These are phyloP conservation scores for Polytrichum formosum DNA, from an alignment of 225 moss, liverwort and hornwort species.

Conservation along the genomic window DNA sequence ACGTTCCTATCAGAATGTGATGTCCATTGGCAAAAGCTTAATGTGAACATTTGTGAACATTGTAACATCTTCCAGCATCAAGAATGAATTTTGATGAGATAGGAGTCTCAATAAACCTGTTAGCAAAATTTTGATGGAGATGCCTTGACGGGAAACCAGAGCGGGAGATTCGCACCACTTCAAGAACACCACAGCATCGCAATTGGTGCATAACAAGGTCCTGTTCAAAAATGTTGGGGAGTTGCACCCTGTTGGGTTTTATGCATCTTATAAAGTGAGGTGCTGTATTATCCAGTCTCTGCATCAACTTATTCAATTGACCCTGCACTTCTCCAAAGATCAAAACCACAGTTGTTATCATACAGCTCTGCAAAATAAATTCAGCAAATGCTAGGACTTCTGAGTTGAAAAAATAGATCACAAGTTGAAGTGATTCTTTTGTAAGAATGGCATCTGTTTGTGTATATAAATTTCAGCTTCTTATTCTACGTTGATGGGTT, in stretches of 20 bases:
- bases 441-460: too few species aligned
- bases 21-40: too few species aligned
- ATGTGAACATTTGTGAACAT: too few species aligned
- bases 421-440: too few species aligned
- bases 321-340: slow-evolving; percentile 31
- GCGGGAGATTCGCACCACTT: slow-evolving; percentile 72
- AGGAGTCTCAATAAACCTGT: slow-evolving; percentile 28
- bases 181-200: slow-evolving; percentile 66
- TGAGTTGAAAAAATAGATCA: too few species aligned
- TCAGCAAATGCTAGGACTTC: too few species aligned
- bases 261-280: slow-evolving; percentile 75
- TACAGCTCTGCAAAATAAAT: too few species aligned
- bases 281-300: slow-evolving; percentile 61
- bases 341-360: neutral
- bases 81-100: neutral
- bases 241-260: slow-evolving; percentile 61
- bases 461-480: neutral
- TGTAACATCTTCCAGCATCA: neutral
- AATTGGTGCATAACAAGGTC: slow-evolving; percentile 66
- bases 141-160: slow-evolving; percentile 71
- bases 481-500: neutral
- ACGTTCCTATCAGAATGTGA: too few species aligned
- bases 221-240: slow-evolving; percentile 53
- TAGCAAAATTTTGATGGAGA: slow-evolving; percentile 54
- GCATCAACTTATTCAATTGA: slow-evolving; percentile 65